These are phyloP conservation scores for Colletotrichum filicis DNA, from an alignment of 2,329 filamentous ascomycete species.

Conservation along the genomic window DNA sequence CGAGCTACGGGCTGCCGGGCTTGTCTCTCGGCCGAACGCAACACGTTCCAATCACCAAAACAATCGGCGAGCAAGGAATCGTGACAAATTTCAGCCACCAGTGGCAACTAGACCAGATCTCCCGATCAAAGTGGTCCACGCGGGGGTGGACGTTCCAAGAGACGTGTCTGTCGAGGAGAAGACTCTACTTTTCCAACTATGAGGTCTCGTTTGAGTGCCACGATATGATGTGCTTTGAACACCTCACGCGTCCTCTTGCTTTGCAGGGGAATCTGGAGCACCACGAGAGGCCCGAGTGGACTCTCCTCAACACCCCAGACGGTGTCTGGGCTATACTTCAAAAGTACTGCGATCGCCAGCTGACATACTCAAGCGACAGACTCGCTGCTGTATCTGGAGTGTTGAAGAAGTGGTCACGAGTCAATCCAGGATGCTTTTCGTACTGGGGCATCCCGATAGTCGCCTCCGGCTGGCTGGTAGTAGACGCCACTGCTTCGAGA, in stretches of 20 bases:
- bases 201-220: constrained; percentile 54
- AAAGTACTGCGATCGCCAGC: neutral
- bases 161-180: constrained; percentile 47
- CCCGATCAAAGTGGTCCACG: constrained; percentile 49
- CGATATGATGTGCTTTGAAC: constrained; percentile 51
- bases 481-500: neutral
- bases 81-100: constrained; percentile 11
- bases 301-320: neutral
- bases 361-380: neutral
- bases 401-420: neutral
- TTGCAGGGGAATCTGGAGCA: constrained; percentile 1
- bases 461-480: neutral
- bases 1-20: constrained; percentile 48
- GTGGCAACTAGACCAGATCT: constrained; percentile 34
- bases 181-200: constrained; percentile 51
- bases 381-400: constrained; percentile 4
- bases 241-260: constrained; percentile 6
- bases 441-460: constrained; percentile 16
- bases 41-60: constrained; percentile 41
- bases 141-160: constrained; percentile 55
- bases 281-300: constrained; percentile 8
- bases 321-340: constrained; percentile 7
- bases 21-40: constrained; percentile 44
- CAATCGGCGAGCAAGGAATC: constrained; percentile 19
- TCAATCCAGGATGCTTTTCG: neutral